Evolutionary conservation across 805 yeast species (phyloP).

Genomic region (Pachysolen tannophilus): DNA sequence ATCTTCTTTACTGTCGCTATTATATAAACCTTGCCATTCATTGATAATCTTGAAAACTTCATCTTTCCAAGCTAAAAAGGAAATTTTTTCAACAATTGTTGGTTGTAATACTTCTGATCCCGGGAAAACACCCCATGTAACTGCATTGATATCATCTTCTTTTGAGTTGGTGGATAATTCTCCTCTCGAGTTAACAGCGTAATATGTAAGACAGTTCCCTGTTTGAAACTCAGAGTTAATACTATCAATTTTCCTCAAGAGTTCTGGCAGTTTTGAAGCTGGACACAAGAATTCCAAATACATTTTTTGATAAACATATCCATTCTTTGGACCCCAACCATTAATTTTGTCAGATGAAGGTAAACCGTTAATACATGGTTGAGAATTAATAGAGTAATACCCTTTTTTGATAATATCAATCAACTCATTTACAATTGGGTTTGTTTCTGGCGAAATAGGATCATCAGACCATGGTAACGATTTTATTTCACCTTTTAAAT

Average conservation of each 20-base stretch:
- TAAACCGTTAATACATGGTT: conserved; percentile 83
- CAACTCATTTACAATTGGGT: conserved; percentile 49
- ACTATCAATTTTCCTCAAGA: conserved; percentile 36
- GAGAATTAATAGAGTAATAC: conserved; percentile 82
- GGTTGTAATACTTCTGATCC: conserved; percentile 94
- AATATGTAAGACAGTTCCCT: conserved; percentile 55
- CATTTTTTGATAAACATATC: conserved; percentile 91
- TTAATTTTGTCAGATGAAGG: conserved; percentile 59
- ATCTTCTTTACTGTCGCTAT: conserved; percentile 20
- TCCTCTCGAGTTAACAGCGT: conserved; percentile 56
- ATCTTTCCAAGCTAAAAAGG: conserved; percentile 96
- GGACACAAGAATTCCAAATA: conserved; percentile 82
- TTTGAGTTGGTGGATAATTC: conserved; percentile 62
- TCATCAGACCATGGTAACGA: conserved; percentile 95
- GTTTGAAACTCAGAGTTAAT: conserved; percentile 27
- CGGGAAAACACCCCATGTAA: conserved; percentile 98
- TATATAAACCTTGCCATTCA: conserved; percentile 66
- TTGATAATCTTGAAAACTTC: conserved; percentile 78
- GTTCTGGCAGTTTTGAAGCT: conserved; percentile 28
- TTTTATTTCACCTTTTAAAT: conserved; percentile 59
- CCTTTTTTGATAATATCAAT: conserved; percentile 58
- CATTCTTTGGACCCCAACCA: conserved; percentile 96
- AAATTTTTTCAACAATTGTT: conserved; percentile 85
- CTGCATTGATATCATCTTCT: conserved; percentile 81
- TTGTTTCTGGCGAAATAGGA: conserved; percentile 73